These are phyloP conservation scores for Candida arabinofermentans DNA, from an alignment of 805 yeast genomes.

Conservation along the genomic window DNA sequence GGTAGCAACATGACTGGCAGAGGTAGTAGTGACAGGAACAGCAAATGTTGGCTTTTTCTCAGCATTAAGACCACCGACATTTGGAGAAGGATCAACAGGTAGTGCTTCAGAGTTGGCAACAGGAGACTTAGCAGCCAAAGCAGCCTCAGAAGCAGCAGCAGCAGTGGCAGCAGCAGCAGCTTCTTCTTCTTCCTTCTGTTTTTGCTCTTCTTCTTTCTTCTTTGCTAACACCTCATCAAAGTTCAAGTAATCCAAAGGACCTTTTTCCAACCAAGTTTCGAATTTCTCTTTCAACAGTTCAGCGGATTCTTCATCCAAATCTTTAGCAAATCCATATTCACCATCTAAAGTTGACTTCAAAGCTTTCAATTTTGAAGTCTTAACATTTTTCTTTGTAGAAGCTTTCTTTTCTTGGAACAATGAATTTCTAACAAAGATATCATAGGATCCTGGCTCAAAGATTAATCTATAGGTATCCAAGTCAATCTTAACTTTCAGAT, in stretches of 20 bases:
- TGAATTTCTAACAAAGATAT: slow-evolving; percentile 66
- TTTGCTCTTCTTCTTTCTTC: slow-evolving; percentile 6
- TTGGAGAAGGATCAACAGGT: slow-evolving; percentile 5
- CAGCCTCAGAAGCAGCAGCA: not conserved
- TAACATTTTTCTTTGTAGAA: slow-evolving; percentile 10
- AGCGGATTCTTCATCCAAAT: slow-evolving; percentile 39
- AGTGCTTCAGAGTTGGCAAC: slow-evolving; percentile 14
- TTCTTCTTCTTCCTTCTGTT: slow-evolving; percentile 17
- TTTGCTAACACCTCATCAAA: slow-evolving; percentile 9
- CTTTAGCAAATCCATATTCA: slow-evolving; percentile 52
- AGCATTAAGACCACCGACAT: slow-evolving; percentile 6
- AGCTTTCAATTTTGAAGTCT: slow-evolving; percentile 15
- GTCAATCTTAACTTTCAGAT: slow-evolving; percentile 73
- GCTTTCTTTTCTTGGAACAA: slow-evolving; percentile 35
- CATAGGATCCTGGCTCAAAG: slow-evolving; percentile 76
- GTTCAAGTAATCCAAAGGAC: slow-evolving; percentile 32
- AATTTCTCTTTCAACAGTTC: slow-evolving; percentile 30
- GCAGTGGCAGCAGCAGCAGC: slow-evolving; percentile 11
- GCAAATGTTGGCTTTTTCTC: not conserved
- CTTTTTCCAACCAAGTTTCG: slow-evolving; percentile 35
- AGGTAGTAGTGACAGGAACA: not conserved
- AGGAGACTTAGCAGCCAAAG: not conserved
- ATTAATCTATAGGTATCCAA: slow-evolving; percentile 74
- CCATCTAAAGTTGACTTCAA: slow-evolving; percentile 44
- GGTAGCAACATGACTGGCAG: slow-evolving; percentile 3